These are phyloP conservation scores for Neurospora sp. DNA, from an alignment of 2,329 filamentous ascomycete species.

Conservation along the genomic window DNA sequence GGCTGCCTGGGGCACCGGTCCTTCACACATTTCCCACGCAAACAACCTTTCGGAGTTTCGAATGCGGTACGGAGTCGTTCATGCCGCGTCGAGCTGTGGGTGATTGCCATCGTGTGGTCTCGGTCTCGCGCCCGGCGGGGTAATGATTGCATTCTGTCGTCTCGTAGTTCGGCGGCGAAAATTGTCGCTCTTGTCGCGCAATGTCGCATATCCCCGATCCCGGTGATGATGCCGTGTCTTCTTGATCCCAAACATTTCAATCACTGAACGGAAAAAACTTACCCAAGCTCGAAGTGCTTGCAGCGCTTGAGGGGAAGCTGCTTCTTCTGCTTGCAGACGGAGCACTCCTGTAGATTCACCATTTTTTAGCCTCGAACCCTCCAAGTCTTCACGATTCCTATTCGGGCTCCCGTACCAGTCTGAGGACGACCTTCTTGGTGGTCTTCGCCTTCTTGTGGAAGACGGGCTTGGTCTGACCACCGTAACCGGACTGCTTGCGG, in stretches of 20 bases:
- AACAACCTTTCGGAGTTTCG: neutral
- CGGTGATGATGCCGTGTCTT: neutral
- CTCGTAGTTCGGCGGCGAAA: neutral
- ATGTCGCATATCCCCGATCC: neutral
- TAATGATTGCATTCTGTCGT: neutral
- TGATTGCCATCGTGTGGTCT: neutral
- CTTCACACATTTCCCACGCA: neutral
- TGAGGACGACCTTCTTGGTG: conserved; percentile 99
- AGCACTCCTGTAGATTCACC: conserved; percentile 56
- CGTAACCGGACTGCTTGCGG: conserved; percentile 98
- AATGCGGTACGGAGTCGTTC: neutral
- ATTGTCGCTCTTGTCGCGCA: neutral
- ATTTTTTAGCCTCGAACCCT: conserved; percentile 11
- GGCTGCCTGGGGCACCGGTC: neutral
- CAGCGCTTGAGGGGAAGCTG: conserved; percentile 98
- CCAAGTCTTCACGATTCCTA: conserved; percentile 1
- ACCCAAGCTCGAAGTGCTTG: conserved; percentile 99
- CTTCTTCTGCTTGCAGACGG: conserved; percentile 94
- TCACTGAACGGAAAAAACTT: conserved; percentile 33
- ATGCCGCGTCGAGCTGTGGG: neutral
- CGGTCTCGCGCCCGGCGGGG: neutral
- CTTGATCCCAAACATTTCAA: neutral
- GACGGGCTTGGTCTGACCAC: conserved; percentile 99
- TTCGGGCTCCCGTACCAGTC: conserved; percentile 42
- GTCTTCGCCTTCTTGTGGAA: conserved; percentile 99